Evolutionary conservation across 2,329 filamentous ascomycete genomes (phyloP), one percentile per base, ranked within the genome.

Genomic region (Zopfia rhizophila): DNA sequence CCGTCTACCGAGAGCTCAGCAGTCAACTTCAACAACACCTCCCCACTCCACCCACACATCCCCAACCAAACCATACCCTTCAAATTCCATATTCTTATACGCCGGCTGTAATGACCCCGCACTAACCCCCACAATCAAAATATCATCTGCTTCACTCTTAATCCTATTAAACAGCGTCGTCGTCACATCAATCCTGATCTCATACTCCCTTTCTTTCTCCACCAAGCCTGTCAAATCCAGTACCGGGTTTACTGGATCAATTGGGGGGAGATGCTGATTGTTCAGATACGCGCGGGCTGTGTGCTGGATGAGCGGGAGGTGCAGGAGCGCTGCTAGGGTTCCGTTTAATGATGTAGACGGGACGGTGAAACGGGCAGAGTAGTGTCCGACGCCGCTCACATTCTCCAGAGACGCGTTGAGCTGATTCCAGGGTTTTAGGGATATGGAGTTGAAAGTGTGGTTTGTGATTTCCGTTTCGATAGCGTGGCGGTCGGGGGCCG

Each of bases 381-480:
- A 73, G 48, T 61, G 64, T 5, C 70, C 71, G 7, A 65, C 57
- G 3, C 72, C 72, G 21, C 60, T 69, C 1, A 63, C 60, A 31
- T 63, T 67, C 18, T 42, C 38, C 1, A 74, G 54, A 1, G 50
- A 55, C 0, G 58, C 32, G 13, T 25, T 17, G 13, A 52, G 14
- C 3, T 61, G 24, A 7, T 54, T 55, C 73, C 74, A 77, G 2
- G 74, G 62, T 4, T 61, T 17, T 1, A 75, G 61, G 2, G 51
- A 29, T 11, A 40, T n/a, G 23, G 45, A 40, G 5, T 43, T 14
- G 19, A 72, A 45, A 3, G 51, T 49, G 53, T 69, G 63, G 2
- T 42, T 31, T 7, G 44, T 53, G 31, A 55, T 49, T 35, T 72
- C 72, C 10, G 56, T 46, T 42, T 60, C 48, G 17, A 58, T 27